Conservation (phyloP, 75 land plant genomes). For the Isoetes taiwanensis region DNA sequence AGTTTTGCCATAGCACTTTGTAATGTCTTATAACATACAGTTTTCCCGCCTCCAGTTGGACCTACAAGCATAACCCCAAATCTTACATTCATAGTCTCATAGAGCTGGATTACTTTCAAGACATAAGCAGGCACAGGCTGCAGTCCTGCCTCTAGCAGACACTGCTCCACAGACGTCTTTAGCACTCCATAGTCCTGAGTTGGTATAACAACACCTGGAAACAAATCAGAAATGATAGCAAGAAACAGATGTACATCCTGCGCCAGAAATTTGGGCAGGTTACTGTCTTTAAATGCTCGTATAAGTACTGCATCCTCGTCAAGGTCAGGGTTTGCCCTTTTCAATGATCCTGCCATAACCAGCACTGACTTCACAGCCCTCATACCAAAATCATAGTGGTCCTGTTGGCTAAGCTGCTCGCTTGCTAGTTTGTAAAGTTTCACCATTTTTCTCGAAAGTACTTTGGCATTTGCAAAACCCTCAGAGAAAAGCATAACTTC, state of each 20-base stretch:
- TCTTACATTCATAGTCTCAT: constrained; percentile 29
- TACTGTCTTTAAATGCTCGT: constrained; percentile 30
- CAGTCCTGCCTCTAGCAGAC: constrained; percentile 11
- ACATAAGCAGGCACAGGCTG: constrained; percentile 16
- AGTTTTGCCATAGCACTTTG: constrained; percentile 23
- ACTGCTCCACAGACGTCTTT: constrained; percentile 15
- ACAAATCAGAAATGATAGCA: constrained; percentile 25
- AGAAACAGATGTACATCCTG: constrained; percentile 20
- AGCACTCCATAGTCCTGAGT: constrained; percentile 22
- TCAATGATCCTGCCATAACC: constrained; percentile 28
- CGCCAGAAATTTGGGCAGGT: constrained; percentile 24
- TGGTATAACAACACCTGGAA: constrained; percentile 23
- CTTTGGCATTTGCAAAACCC: constrained; percentile 32
- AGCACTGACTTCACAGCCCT: constrained; percentile 27
- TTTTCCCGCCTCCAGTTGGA: constrained; percentile 29
- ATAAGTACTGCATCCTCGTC: constrained; percentile 23
- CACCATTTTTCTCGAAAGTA: constrained; percentile 25
- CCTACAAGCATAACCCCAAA: constrained; percentile 30
- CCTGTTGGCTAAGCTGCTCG: constrained; percentile 29
- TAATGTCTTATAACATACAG: constrained; percentile 13
- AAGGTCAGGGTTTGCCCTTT: constrained; percentile 22
- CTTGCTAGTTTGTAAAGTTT: constrained; percentile 24
- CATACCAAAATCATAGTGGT: constrained; percentile 33
- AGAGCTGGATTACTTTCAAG: constrained; percentile 21
- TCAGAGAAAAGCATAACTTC: constrained; percentile 31